These are phyloP conservation scores for Thalassiosira ordinaria DNA, from an alignment of 352 stramenopile species.

Conservation along the genomic window DNA sequence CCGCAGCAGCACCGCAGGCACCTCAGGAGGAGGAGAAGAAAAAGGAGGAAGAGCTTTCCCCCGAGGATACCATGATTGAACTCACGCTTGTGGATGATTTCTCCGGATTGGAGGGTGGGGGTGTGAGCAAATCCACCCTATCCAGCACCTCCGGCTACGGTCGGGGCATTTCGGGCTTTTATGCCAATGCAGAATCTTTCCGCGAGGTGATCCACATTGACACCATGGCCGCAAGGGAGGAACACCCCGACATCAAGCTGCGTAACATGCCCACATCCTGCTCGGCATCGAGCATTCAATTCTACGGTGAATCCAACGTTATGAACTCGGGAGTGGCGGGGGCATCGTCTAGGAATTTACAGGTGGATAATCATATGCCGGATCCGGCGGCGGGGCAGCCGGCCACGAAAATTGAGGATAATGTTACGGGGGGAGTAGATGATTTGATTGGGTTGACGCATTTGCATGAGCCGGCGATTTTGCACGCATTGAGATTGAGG, in stretches of 20 bases:
- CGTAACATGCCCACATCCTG: constrained; percentile 71
- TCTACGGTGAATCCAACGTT: constrained; percentile 46
- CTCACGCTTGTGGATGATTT: constrained; percentile 77
- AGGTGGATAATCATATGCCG: constrained; percentile 30
- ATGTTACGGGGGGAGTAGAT: constrained; percentile 72
- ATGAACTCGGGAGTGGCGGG: constrained; percentile 31
- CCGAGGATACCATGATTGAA: constrained; percentile 66
- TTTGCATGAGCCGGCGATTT: constrained; percentile 92
- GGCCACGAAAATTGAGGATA: constrained; percentile 50
- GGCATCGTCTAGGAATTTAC: background rate
- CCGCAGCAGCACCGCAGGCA: background rate
- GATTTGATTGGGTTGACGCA: constrained; percentile 92
- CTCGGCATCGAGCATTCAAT: constrained; percentile 27
- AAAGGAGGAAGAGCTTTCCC: constrained; percentile 48
- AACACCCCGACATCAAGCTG: constrained; percentile 85
- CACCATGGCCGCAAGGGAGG: constrained; percentile 20
- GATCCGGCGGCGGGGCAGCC: constrained; percentile 29
- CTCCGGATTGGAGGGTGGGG: constrained; percentile 9
- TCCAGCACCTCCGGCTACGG: constrained; percentile 32
- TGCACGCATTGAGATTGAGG: constrained; percentile 79
- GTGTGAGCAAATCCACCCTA: constrained; percentile 3
- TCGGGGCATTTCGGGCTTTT: constrained; percentile 38
- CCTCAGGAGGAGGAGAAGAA: constrained; percentile 38
- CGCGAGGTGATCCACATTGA: constrained; percentile 35
- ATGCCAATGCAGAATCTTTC: constrained; percentile 45